Conservation (phyloP, 768 basidiomycete genomes). For the Brasilioporus rufonigricans region DNA sequence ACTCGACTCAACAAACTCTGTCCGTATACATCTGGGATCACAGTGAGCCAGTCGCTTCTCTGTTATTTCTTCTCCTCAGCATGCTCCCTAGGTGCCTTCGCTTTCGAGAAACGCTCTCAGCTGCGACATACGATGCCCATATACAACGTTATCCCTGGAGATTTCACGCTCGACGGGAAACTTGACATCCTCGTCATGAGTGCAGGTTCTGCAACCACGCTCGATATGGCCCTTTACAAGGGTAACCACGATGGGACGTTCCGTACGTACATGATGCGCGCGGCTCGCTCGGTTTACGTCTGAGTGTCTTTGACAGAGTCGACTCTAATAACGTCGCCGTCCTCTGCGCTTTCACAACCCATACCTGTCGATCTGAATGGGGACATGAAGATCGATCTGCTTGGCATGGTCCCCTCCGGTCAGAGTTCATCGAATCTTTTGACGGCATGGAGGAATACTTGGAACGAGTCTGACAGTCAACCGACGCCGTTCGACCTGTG, state of each 20-base stretch:
- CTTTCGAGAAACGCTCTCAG: conserved; percentile 47
- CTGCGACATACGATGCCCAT: conserved; percentile 58
- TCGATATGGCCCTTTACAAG: conserved; percentile 71
- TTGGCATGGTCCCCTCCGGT: conserved; percentile 58
- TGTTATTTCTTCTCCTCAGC: conserved; percentile 2
- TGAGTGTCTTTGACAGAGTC: conserved; percentile 9
- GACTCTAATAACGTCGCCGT: conserved; percentile 50
- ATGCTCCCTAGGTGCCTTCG: conserved; percentile 50
- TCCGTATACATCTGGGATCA: conserved; percentile 81
- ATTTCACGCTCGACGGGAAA: conserved; percentile 90
- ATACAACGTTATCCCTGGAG: conserved; percentile 86
- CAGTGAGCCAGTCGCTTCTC: conserved; percentile 41
- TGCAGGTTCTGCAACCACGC: conserved; percentile 45
- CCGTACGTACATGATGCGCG: conserved; percentile 41
- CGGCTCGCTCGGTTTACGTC: background rate
- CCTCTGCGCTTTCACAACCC: conserved; percentile 75
- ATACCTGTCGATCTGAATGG: conserved; percentile 86
- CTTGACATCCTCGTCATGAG: conserved; percentile 91
- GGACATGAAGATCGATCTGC: conserved; percentile 84
- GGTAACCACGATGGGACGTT: conserved; percentile 64
- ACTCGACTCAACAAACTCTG: conserved; percentile 73
- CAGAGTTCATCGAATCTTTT: conserved; percentile 38
- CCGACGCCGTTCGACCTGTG: conserved; percentile 68
- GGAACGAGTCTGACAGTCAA: conserved; percentile 57
- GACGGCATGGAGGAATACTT: conserved; percentile 78